Evolutionary conservation across 164 flowering plant species (phyloP), one percentile per base, ranked within the genome.

Genomic region (Aristolochia californica): DNA sequence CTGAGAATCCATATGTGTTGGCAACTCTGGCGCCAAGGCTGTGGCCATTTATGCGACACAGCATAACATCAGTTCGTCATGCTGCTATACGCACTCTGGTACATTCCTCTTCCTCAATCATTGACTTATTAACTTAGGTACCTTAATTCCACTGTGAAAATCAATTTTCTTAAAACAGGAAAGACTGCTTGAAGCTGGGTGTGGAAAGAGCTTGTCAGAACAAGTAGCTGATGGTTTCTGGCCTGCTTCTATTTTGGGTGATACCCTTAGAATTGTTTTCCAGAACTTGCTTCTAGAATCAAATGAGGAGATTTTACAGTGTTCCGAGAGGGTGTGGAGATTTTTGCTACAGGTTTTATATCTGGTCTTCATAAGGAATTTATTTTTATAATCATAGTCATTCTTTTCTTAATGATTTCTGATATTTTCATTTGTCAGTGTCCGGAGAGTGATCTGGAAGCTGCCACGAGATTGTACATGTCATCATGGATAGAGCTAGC

Each of bases 1-100:
- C 73, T 51, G 96, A 80, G 56, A 90, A 78, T 66, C 93, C 95
- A 14, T 83, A 77, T 59, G 68, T 74, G 66, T 67, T 94, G 60
- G 79, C 96, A 23, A 75, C 85, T 25, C 63, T 94, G 68, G 97
- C 99, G 23, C 99, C 99, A 44, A 74, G 99, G 30, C 72, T 94
- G 45, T 94, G 99, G 99, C 99, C 97, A 23, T 94, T 94, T 66
- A 94, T 89, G 97, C 80, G 99, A 68, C 99, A 94, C 67, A 87
- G 77, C 62, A 94, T 94, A 43, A 77, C 87, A 62, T 87, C 96
- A n/a, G 99, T 91, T 53, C 88, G 96, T 22, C 71, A 72, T 75
- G 79, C 98, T 25, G 95, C 98, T 57, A 88, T 91, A 52, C 82
- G 86, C 53, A 91, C 98, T 67, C 65, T 91, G 91, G 98, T 91